phyloP scores from a whole-genome alignment of 371 early-diverging fungal species.

The Batkoa obscura region DNA sequence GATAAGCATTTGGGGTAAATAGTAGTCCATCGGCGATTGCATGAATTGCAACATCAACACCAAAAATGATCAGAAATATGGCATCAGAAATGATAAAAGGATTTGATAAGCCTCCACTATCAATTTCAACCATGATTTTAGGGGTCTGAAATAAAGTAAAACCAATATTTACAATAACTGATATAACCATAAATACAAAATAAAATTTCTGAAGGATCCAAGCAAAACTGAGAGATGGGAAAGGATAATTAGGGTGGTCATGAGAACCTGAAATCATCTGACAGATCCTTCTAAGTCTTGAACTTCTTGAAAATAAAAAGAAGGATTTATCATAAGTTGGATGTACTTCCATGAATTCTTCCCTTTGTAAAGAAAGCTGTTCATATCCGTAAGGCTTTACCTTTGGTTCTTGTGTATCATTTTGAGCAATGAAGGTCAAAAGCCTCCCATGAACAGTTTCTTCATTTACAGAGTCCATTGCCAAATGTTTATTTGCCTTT shows the following conservation, averaged over 20 bases:
- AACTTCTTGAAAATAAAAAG: slow-evolving; percentile 24
- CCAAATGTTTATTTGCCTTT: not conserved
- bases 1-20: slow-evolving; percentile 41
- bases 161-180: slow-evolving; percentile 26
- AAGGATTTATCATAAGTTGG: slow-evolving; percentile 36
- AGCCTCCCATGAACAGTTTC: not conserved
- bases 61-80: slow-evolving; percentile 31
- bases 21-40: slow-evolving; percentile 43
- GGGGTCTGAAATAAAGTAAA: slow-evolving; percentile 22
- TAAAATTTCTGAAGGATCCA: slow-evolving; percentile 9
- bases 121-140: slow-evolving; percentile 6
- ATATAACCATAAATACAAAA: slow-evolving; percentile 18
- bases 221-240: not conserved
- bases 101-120: slow-evolving; percentile 15
- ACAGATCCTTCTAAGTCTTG: slow-evolving; percentile 14
- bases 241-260: slow-evolving; percentile 1
- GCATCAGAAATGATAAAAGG: slow-evolving; percentile 18
- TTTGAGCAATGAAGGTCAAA: not conserved
- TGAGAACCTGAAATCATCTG: not conserved
- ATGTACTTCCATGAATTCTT: slow-evolving; percentile 31
- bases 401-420: not conserved
- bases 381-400: not conserved
- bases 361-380: not conserved
- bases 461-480: not conserved
- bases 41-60: slow-evolving; percentile 35